A percentile compares a stretch with the other conserved stretches of the same genome.
Conservation (phyloP, 2,329 filamentous ascomycete species). For the Neopestalotiopsis sp. region DNA sequence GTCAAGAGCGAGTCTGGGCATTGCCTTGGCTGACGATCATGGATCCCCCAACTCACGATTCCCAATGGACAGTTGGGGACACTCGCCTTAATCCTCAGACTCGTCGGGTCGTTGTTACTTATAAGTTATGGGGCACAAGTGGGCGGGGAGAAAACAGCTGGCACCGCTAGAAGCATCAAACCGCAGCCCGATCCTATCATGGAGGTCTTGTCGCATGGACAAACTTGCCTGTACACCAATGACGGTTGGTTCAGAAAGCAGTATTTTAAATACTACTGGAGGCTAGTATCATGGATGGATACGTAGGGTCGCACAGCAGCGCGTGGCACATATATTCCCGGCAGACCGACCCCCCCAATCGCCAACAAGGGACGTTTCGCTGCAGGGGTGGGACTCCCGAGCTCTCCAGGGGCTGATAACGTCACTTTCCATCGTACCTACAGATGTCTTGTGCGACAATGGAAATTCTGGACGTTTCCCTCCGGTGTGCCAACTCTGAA, state of each 20-base stretch:
- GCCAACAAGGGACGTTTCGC: background rate
- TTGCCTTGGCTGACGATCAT: background rate
- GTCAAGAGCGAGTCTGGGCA: background rate
- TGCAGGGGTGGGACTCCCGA: background rate
- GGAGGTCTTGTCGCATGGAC: background rate
- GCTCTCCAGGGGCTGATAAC: background rate
- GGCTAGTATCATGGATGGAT: too few relatives aligned
- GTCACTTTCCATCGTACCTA: background rate
- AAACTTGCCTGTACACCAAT: background rate
- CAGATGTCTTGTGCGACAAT: background rate
- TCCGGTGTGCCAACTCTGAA: background rate
- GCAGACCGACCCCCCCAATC: background rate
- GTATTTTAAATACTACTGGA: background rate
- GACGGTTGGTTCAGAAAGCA: background rate
- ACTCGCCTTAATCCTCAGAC: too few relatives aligned
- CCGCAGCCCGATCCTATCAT: background rate
- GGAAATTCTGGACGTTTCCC: background rate
- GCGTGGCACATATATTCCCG: background rate
- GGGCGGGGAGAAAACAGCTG: background rate
- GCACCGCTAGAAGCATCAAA: background rate
- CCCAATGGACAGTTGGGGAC: too few relatives aligned
- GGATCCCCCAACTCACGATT: too few relatives aligned
- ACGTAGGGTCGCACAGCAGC: background rate
- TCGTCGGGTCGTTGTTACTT: conserved; percentile 3
- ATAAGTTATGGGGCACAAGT: background rate